A percentile compares a stretch with the other conserved stretches of the same genome.
Evolutionary conservation across 1,139 yeast genomes (phyloP).

Genomic region (Debaryomyces nepalensis): DNA sequence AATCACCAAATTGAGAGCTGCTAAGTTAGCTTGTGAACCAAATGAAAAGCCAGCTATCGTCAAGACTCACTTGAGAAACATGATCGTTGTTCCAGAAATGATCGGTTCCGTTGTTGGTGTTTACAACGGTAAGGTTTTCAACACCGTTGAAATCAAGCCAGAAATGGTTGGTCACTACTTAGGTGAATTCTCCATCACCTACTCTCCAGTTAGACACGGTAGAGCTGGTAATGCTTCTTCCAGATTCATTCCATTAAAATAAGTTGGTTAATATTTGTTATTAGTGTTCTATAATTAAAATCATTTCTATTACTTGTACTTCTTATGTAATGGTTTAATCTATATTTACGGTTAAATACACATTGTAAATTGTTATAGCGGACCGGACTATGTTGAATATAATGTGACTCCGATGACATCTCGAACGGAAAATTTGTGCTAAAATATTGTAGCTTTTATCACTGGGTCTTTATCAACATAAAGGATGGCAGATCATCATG

Average conservation of each 20-base stretch:
- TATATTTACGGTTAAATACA: slow-evolving; percentile 12
- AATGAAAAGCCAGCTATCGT: slow-evolving; percentile 98
- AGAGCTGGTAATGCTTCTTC: slow-evolving; percentile 96
- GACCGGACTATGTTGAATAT: not conserved
- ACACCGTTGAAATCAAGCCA: slow-evolving; percentile 98
- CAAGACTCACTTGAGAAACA: slow-evolving; percentile 99
- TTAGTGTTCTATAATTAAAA: slow-evolving; percentile 14
- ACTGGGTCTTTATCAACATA: too few species aligned
- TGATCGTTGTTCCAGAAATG: slow-evolving; percentile 99
- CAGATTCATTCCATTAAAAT: slow-evolving; percentile 74
- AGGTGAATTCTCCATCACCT: slow-evolving; percentile 99
- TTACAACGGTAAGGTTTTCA: slow-evolving; percentile 99
- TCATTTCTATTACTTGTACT: slow-evolving; percentile 14
- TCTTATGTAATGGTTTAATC: slow-evolving; percentile 17
- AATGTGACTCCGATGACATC: not conserved
- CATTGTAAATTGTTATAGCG: slow-evolving; percentile 7
- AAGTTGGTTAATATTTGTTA: slow-evolving; percentile 22
- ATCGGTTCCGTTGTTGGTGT: slow-evolving; percentile 98
- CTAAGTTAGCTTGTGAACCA: slow-evolving; percentile 89
- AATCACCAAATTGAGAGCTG: slow-evolving; percentile 97
- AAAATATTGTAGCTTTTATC: too few species aligned
- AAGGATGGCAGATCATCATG: slow-evolving; percentile 13
- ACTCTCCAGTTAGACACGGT: slow-evolving; percentile 99
- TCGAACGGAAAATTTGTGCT: slow-evolving; percentile 1
- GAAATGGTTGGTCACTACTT: slow-evolving; percentile 99